Evolutionary conservation across 257 asterid species (phyloP).

Genomic region (Coffea eugenioides): DNA sequence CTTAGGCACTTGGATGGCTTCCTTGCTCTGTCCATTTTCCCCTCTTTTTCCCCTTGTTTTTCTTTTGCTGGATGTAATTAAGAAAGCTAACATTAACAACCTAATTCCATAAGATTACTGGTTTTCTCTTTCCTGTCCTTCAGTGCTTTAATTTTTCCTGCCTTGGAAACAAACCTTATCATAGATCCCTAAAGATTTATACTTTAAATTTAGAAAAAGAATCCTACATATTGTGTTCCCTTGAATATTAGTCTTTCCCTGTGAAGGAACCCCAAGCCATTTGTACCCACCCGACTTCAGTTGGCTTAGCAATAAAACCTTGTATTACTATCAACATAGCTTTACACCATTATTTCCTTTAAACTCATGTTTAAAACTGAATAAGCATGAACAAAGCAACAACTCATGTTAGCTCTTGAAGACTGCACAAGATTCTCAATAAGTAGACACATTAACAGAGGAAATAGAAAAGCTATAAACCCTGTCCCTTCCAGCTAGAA

Average conservation of each 20-base stretch:
- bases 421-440: not conserved
- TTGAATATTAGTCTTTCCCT: not conserved
- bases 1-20: not conserved
- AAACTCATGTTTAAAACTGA: not conserved
- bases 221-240: not conserved
- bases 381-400: not conserved
- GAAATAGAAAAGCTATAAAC: not conserved
- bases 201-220: not conserved
- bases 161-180: not conserved
- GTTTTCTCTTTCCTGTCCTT: not conserved
- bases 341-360: not conserved
- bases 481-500: not conserved
- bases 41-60: not conserved
- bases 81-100: not conserved
- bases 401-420: not conserved
- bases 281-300: not conserved
- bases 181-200: not conserved
- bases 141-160: not conserved
- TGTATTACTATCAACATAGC: not conserved
- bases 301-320: not conserved
- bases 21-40: not conserved
- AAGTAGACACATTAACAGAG: not conserved
- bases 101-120: not conserved
- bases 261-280: not conserved
- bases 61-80: not conserved